phyloP scores from a whole-genome alignment of 192 early-diverging fungal genomes.

The Coemansia sp. region DNA sequence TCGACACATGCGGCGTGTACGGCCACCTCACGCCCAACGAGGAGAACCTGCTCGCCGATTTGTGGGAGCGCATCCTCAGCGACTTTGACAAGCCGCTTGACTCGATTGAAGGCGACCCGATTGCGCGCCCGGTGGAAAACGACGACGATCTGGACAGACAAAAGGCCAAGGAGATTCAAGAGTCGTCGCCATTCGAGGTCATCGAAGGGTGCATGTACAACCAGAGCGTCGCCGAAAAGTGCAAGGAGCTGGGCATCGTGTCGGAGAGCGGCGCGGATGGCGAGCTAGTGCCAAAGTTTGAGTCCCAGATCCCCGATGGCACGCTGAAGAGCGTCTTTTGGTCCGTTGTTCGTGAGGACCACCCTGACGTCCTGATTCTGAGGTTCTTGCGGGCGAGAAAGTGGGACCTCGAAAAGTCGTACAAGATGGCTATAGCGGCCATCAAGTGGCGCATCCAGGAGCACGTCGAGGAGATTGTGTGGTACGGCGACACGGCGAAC shows the following conservation, averaged over 20 bases:
- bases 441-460: constrained; percentile 77
- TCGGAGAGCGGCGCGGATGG: constrained; percentile 13
- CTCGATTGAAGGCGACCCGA: constrained; percentile 32
- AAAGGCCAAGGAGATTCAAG: constrained; percentile 40
- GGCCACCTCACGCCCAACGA: constrained; percentile 32
- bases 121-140: constrained; percentile 32
- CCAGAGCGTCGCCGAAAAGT: constrained; percentile 36
- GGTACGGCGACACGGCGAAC: constrained; percentile 61
- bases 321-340: constrained; percentile 66
- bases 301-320: constrained; percentile 15
- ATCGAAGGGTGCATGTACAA: constrained; percentile 54
- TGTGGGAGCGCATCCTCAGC: constrained; percentile 49
- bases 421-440: constrained; percentile 69
- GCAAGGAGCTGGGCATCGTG: constrained; percentile 32
- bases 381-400: constrained; percentile 88
- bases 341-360: constrained; percentile 64
- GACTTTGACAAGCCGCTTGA: constrained; percentile 53
- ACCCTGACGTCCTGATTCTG: constrained; percentile 74
- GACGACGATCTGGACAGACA: constrained; percentile 35
- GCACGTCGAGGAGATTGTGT: constrained; percentile 63
- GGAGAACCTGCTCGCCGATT: constrained; percentile 48
- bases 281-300: constrained; percentile 38
- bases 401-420: constrained; percentile 80
- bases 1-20: constrained; percentile 42
- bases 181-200: constrained; percentile 46